Percentiles rank a stretch among this genome's conserved stretches.
These are phyloP conservation scores for Scedosporium aurantiacum DNA, from an alignment of 2,329 filamentous ascomycete genomes.

Conservation along the genomic window DNA sequence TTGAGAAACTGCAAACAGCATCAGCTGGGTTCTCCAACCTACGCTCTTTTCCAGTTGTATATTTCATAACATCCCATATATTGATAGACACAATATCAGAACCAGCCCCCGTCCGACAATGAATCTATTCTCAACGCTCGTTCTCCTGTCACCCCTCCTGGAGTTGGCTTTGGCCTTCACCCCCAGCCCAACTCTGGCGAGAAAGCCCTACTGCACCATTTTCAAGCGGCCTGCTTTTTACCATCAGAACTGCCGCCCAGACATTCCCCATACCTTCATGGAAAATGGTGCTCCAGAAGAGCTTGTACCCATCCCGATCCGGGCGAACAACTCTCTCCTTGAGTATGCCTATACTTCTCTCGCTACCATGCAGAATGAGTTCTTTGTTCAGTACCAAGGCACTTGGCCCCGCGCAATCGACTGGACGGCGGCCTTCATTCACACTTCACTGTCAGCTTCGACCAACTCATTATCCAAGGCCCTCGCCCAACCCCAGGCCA, in stretches of 20 bases:
- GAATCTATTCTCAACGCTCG: background rate
- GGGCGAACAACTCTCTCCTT: conserved; percentile 18
- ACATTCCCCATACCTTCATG: conserved; percentile 9
- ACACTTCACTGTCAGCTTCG: conserved; percentile 66
- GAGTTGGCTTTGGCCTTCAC: background rate
- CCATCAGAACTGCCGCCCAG: conserved; percentile 7
- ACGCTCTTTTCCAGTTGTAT: background rate
- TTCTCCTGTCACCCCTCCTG: background rate
- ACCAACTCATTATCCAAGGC: conserved; percentile 60
- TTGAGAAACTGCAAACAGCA: too few species aligned
- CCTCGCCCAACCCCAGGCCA: conserved; percentile 26
- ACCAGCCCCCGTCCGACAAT: background rate
- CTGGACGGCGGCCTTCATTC: conserved; percentile 82
- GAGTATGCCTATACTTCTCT: conserved; percentile 52
- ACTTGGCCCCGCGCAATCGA: conserved; percentile 82
- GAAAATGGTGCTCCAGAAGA: background rate
- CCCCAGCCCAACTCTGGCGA: background rate
- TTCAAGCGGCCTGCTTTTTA: conserved; percentile 8
- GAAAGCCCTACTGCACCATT: conserved; percentile 8
- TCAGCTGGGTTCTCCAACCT: background rate
- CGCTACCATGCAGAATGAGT: conserved; percentile 63
- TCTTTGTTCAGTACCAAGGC: conserved; percentile 66
- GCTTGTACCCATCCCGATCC: background rate
- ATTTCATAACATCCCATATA: background rate
- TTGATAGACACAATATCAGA: background rate